Evolutionary conservation across 2,329 filamentous ascomycete species (phyloP), one percentile per base, ranked within the genome.

Genomic region (Aspergillus sp.): DNA sequence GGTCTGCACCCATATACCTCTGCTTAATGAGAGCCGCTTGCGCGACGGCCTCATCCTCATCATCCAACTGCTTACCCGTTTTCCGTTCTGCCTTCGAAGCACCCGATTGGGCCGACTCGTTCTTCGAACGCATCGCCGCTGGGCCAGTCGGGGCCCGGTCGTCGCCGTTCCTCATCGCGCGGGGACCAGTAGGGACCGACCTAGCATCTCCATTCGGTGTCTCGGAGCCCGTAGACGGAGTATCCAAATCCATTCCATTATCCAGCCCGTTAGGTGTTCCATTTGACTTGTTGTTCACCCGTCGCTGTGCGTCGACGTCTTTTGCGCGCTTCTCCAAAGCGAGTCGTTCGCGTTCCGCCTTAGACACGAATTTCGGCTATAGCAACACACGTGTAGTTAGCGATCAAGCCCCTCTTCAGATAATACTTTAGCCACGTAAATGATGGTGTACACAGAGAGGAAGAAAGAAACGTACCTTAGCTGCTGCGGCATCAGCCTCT

Each of bases 1-100:
- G 86, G 63, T 96, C 91, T 1, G 91, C 89, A 3, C 95, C 95
- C 84, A 98, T 93, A 70, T 99, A 99, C 61, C 91, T 83, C 65
- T 91, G 86, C 59, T 90, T 84, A 60, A 91, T 86, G 58, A 95
- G 78, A 27, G 87, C 85, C 9, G 88, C 87, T 70, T 96, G 91
- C 9, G 89, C 85, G 48, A 55, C 56, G 2, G 86, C 85, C 60
- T 87, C 86, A 12, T 85, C 83, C 57, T 83, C 82, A 15, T 84
- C 75, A 2, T 75, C 70, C 8, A 69, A 57, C 14, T 74, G 74
- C 66, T 82, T 83, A 23, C 77, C 74, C 4, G 66, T 70, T 62
- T 77, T 78, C 11, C 73, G 72, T 58, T 71, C 69, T 56, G 66
- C 64, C 39, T 67, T 35, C 15, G 78, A n/a, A 21, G 80, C 80